A percentile compares a stretch with the other conserved stretches of the same genome.
phyloP scores from a whole-genome alignment of 2,329 filamentous ascomycete genomes.

The Mycocentrospora acerina region DNA sequence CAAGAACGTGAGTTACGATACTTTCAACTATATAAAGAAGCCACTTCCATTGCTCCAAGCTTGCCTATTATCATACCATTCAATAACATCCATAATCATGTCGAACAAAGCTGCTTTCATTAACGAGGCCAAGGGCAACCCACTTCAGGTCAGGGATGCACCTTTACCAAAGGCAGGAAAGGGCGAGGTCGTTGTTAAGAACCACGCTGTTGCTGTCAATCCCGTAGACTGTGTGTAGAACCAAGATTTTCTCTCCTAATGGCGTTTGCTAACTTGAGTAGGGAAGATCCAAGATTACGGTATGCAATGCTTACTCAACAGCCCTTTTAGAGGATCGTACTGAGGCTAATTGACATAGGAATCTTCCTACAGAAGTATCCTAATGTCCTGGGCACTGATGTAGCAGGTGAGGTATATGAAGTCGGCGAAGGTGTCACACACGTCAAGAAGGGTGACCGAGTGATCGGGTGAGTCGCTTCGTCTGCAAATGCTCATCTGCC shows the following conservation, averaged over 20 bases:
- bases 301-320: slow-evolving; percentile 3
- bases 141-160: slow-evolving; percentile 33
- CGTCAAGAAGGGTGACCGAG: slow-evolving; percentile 49
- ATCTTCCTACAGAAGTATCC: slow-evolving; percentile 39
- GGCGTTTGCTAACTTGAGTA: slow-evolving; percentile 9
- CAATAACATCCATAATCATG: slow-evolving; percentile 13
- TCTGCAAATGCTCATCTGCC: background rate
- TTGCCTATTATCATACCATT: background rate
- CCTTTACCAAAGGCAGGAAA: slow-evolving; percentile 28
- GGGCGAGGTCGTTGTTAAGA: slow-evolving; percentile 38
- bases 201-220: slow-evolving; percentile 37
- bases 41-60: background rate
- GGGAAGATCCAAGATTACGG: slow-evolving; percentile 39
- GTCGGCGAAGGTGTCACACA: slow-evolving; percentile 50
- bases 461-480: slow-evolving; percentile 38
- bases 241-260: background rate
- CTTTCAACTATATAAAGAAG: no score
- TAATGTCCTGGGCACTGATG: slow-evolving; percentile 44
- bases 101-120: slow-evolving; percentile 39
- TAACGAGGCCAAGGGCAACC: slow-evolving; percentile 28
- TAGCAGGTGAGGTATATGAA: slow-evolving; percentile 50
- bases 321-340: background rate
- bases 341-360: slow-evolving; percentile 13
- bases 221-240: slow-evolving; percentile 30
- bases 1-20: no score